Evolutionary conservation across 1,284 basidiomycete genomes (phyloP), one percentile per base, ranked within the genome.

Genomic region (Singerocomus rubriflavus): DNA sequence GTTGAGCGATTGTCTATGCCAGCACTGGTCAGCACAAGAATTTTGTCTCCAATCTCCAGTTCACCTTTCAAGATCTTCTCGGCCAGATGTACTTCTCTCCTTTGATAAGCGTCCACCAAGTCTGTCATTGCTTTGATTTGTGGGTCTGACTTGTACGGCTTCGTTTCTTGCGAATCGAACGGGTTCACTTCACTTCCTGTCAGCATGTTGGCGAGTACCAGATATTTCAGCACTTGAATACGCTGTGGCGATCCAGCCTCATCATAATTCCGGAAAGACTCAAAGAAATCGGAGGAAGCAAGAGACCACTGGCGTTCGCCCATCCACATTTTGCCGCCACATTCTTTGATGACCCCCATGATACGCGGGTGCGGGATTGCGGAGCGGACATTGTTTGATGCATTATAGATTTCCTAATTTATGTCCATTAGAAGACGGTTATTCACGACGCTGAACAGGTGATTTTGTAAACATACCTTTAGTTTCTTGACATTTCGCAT

Each of bases 271-370:
- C 91, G 83, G 79, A 99, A 99, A 1, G 95, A 95, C 62, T 98
- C 95, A 71, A 98, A 99, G 69, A 99, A 97, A 73, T 99, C 96
- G 63, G 93, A 91, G 58, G 93, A 96, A 0, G 97, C 97, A 45
- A 91, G 85, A 53, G 90, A 89, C 95, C 96, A 99, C 72, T 97
- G 89, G 90, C 95, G 91, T 77, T 99, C 97, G 51, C 92, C 93
- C 97, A 99, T 99, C 93, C 97, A 98, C 97, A 99, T 99, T 74
- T 99, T 99, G 8, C 97, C 97, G 12, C 97, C 97, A 59, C 96
- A 98, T 70, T 99, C 97, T 64, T 95, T 93, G 71, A 99, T 99
- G 48, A 98, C 91, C 46, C 96, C 97, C 89, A 98, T 94, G 64
- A 99, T 98, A 26, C 94, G 84, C 8, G 97, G 97, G 72, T 99